Conservation (phyloP, 768 basidiomycete species). For the Lanmaoa rubissima region DNA sequence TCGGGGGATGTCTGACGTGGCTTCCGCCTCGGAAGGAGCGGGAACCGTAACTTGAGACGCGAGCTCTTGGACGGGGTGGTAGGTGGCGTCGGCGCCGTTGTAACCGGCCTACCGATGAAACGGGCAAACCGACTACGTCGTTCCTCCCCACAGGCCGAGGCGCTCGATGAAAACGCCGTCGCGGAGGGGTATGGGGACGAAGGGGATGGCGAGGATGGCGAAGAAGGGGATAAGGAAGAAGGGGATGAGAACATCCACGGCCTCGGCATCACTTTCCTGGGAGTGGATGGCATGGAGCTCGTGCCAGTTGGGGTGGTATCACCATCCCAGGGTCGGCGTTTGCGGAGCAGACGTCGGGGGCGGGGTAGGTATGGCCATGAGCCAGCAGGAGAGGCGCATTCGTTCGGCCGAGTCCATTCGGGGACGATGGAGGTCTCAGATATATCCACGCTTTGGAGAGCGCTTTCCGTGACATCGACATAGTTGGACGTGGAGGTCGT, state of each 20-base stretch:
- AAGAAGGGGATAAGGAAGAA: constrained; percentile 1
- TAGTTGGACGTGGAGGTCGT: constrained; percentile 35
- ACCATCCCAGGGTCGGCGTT: constrained; percentile 25
- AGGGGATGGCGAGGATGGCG: constrained; percentile 14
- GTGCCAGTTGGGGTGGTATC: not conserved
- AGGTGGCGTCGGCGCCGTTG: constrained; percentile 4
- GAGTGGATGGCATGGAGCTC: constrained; percentile 13
- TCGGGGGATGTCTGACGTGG: constrained; percentile 9
- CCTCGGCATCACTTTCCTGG: not conserved
- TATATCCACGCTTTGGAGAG: not conserved
- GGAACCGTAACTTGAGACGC: constrained; percentile 13
- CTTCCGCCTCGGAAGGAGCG: constrained; percentile 20
- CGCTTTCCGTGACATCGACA: constrained; percentile 14
- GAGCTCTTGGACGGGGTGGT: constrained; percentile 16
- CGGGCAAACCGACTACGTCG: constrained; percentile 11
- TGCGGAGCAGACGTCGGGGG: constrained; percentile 29
- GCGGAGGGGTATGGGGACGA: constrained; percentile 4
- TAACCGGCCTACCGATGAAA: not conserved
- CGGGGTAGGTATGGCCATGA: constrained; percentile 27
- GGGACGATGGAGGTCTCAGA: constrained; percentile 4
- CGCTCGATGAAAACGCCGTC: not conserved
- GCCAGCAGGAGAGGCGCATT: constrained; percentile 10
- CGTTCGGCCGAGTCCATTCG: not conserved
- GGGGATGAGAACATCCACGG: constrained; percentile 1
- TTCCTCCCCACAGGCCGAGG: not conserved